These are phyloP conservation scores for Avena eriantha DNA, from an alignment of 176 grass and related monocot genomes.

Conservation along the genomic window DNA sequence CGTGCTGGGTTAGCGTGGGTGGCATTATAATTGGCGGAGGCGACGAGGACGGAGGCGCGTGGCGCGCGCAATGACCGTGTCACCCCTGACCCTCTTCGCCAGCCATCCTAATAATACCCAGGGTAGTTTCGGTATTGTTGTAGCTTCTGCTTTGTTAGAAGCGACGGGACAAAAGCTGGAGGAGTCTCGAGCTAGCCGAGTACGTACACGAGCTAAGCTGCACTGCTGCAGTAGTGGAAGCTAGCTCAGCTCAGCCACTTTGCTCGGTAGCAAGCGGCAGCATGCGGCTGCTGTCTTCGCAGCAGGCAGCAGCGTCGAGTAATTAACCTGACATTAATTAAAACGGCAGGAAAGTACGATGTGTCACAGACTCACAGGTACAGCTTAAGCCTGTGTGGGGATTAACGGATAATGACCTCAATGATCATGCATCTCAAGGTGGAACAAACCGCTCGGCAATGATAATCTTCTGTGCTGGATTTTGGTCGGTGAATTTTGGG, in stretches of 20 bases:
- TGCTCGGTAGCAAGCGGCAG: neutral
- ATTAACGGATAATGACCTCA: constrained; percentile 51
- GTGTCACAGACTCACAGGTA: neutral
- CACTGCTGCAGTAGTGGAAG: constrained; percentile 46
- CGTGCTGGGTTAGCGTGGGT: constrained; percentile 31
- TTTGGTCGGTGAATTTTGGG: constrained; percentile 9
- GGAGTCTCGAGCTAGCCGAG: neutral
- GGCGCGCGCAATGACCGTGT: constrained; percentile 35
- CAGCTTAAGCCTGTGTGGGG: neutral
- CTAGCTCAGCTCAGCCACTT: constrained; percentile 31
- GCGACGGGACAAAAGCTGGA: constrained; percentile 50
- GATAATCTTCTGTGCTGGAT: neutral
- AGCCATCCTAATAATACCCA: accelerated
- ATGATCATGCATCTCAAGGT: constrained; percentile 18
- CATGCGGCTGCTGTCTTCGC: neutral
- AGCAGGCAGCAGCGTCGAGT: neutral
- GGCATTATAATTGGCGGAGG: constrained; percentile 48
- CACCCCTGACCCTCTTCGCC: neutral
- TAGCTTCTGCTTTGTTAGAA: neutral
- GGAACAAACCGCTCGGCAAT: neutral
- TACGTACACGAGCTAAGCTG: constrained; percentile 45
- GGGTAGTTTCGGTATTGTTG: neutral
- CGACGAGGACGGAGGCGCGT: constrained; percentile 16
- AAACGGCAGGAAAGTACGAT: neutral
- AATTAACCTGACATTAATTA: constrained; percentile 31